A percentile compares a stretch with the other conserved stretches of the same genome.
Conservation (phyloP, 257 asterid species). For the Avicennia marina region DNA sequence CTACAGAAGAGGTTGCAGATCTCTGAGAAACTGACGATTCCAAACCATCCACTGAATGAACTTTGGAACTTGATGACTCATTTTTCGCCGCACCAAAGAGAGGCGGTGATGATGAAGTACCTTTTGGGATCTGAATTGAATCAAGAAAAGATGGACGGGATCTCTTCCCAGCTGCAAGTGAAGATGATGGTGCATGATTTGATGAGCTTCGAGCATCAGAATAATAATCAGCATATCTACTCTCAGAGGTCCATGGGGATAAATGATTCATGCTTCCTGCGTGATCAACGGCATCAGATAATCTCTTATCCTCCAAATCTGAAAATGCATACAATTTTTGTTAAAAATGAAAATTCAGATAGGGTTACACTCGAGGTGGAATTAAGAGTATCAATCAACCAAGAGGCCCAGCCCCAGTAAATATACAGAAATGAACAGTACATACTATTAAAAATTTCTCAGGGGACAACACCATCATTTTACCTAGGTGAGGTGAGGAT, state of each 20-base stretch:
- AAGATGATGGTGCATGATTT: slow-evolving; percentile 40
- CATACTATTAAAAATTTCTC: slow-evolving; percentile 1
- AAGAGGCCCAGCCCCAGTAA: slow-evolving; percentile 15
- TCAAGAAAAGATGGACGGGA: slow-evolving; percentile 92
- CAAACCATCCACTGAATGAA: slow-evolving; percentile 49
- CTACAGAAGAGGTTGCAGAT: slow-evolving; percentile 26
- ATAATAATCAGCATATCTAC: slow-evolving; percentile 36
- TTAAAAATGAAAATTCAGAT: slow-evolving; percentile 34
- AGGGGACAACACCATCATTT: background rate
- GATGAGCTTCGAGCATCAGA: slow-evolving; percentile 40
- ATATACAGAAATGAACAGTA: slow-evolving; percentile 11
- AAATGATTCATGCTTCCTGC: slow-evolving; percentile 29
- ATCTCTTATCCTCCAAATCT: slow-evolving; percentile 39
- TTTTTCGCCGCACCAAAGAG: slow-evolving; percentile 32
- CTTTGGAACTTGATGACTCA: slow-evolving; percentile 45
- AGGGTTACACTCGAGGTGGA: slow-evolving; percentile 30
- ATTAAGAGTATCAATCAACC: slow-evolving; percentile 38
- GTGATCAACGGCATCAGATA: slow-evolving; percentile 28
- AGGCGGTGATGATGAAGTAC: slow-evolving; percentile 42
- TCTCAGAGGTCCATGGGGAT: slow-evolving; percentile 43
- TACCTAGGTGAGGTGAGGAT: slow-evolving; percentile 56
- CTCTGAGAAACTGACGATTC: slow-evolving; percentile 46
- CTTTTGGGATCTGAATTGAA: slow-evolving; percentile 69
- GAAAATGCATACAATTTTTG: slow-evolving; percentile 35
- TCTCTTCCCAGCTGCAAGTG: slow-evolving; percentile 57